These are phyloP conservation scores for Diplodia mutila DNA, from an alignment of 2,329 filamentous ascomycete species.

Conservation along the genomic window DNA sequence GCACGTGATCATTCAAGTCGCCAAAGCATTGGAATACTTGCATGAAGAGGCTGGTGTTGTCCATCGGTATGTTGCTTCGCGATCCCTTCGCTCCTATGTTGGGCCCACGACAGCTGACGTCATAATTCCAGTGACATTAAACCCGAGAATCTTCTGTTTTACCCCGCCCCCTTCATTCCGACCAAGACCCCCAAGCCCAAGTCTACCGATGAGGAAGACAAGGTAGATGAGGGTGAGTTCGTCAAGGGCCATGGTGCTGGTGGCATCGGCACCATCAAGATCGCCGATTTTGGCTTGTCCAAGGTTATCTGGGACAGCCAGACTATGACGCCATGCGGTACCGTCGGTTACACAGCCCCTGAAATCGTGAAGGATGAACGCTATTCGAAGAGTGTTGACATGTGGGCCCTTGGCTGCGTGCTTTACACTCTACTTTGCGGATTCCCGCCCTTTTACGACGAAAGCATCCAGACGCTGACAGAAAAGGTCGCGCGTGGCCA, in stretches of 20 bases:
- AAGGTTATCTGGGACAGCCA: conserved; percentile 98
- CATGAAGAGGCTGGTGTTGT: conserved; percentile 96
- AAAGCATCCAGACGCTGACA: conserved; percentile 94
- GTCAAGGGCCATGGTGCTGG: conserved; percentile 78
- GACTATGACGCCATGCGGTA: conserved; percentile 99
- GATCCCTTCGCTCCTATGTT: conserved; percentile 5
- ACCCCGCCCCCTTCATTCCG: conserved; percentile 79
- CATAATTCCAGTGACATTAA: conserved; percentile 80
- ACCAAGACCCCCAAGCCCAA: conserved; percentile 79
- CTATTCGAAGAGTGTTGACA: conserved; percentile 98
- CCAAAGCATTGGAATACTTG: conserved; percentile 89
- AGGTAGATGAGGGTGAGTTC: conserved; percentile 95
- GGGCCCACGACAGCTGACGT: conserved; percentile 40
- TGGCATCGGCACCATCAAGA: conserved; percentile 93
- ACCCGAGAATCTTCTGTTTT: conserved; percentile 94
- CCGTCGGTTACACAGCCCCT: conserved; percentile 95
- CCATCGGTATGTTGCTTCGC: conserved; percentile 73
- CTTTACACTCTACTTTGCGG: conserved; percentile 96
- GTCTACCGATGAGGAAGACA: conserved; percentile 91
- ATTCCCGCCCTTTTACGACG: conserved; percentile 98
- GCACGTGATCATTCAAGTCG: conserved; percentile 93
- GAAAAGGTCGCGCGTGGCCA: conserved; percentile 97
- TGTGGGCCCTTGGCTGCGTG: conserved; percentile 98
- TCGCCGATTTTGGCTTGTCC: conserved; percentile 95
- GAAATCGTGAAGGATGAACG: conserved; percentile 99